A percentile compares a stretch with the other conserved stretches of the same genome.
Conservation (phyloP, 108 stramenopile species). For the Aurantiochytrium sp. region DNA sequence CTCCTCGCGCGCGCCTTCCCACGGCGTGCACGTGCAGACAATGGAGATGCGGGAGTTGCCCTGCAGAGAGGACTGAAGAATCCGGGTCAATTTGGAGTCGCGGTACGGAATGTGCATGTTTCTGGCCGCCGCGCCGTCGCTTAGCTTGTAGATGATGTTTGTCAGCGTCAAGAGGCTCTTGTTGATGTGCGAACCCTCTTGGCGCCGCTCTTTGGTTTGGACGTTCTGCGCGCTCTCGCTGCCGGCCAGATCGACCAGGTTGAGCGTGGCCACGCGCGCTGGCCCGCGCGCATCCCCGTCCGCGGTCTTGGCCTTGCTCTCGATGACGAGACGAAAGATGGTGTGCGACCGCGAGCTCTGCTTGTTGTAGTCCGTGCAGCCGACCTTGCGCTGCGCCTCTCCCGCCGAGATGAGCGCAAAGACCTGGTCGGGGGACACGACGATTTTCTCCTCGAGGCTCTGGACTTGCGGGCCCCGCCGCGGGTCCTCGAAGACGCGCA, state of each 20-base stretch:
- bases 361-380: constrained; percentile 41
- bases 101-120: constrained; percentile 18
- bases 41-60: constrained; percentile 91
- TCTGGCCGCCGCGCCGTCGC: constrained; percentile 72
- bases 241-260: constrained; percentile 27
- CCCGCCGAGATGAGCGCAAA: constrained; percentile 41
- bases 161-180: constrained; percentile 58
- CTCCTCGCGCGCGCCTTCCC: constrained; percentile 80
- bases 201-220: constrained; percentile 41
- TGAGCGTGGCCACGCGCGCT: neutral
- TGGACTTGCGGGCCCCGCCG: constrained; percentile 33
- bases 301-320: constrained; percentile 23
- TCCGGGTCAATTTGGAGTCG: constrained; percentile 14
- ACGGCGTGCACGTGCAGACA: constrained; percentile 83
- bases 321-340: constrained; percentile 28
- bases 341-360: constrained; percentile 42
- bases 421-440: constrained; percentile 28
- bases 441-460: constrained; percentile 35
- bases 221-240: constrained; percentile 16
- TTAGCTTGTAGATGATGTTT: constrained; percentile 87
- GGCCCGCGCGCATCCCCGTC: neutral
- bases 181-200: constrained; percentile 85
- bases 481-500: constrained; percentile 35
- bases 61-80: constrained; percentile 5
- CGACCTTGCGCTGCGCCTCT: constrained; percentile 22